Conservation (phyloP, 2,329 filamentous ascomycete genomes). For the Zasmidium cellare region DNA sequence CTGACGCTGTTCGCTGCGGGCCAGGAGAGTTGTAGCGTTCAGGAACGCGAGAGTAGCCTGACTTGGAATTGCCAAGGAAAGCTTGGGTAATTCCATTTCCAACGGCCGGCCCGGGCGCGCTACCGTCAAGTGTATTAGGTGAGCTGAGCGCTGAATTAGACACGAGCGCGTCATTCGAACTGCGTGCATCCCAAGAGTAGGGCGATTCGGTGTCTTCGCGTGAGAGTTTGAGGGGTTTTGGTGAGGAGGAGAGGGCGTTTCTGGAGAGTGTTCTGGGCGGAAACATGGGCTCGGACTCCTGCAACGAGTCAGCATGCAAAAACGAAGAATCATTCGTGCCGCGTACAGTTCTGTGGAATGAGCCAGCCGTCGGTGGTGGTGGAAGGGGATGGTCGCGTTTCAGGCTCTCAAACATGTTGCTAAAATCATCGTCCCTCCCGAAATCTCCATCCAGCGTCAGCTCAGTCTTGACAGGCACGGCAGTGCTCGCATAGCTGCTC, state of each 20-base stretch:
- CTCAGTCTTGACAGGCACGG: constrained; percentile 32
- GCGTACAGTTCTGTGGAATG: constrained; percentile 24
- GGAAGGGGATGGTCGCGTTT: constrained; percentile 25
- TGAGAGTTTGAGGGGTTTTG: constrained; percentile 17
- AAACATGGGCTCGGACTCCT: constrained; percentile 36
- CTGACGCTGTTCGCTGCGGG: constrained; percentile 24
- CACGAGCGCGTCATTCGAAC: constrained; percentile 34
- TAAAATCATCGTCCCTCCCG: constrained; percentile 36
- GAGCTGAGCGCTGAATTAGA: constrained; percentile 30
- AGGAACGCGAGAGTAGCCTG: constrained; percentile 32
- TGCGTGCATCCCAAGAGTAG: constrained; percentile 32
- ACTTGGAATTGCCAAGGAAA: constrained; percentile 30
- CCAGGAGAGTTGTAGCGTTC: constrained; percentile 30
- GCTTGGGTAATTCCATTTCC: constrained; percentile 26
- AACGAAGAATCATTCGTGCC: background rate
- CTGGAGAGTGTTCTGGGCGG: constrained; percentile 35
- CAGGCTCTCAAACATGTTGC: constrained; percentile 38
- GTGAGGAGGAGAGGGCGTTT: constrained; percentile 29
- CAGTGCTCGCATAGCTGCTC: constrained; percentile 43
- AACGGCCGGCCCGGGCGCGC: constrained; percentile 22
- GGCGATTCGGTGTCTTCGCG: constrained; percentile 31
- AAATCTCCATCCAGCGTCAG: constrained; percentile 30
- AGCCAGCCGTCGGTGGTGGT: constrained; percentile 21
- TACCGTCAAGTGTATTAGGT: constrained; percentile 25
- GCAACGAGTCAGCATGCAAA: constrained; percentile 14